A percentile compares a stretch with the other conserved stretches of the same genome.
phyloP scores from a whole-genome alignment of 306 rosid species.

The Acacia melanoxylon region DNA sequence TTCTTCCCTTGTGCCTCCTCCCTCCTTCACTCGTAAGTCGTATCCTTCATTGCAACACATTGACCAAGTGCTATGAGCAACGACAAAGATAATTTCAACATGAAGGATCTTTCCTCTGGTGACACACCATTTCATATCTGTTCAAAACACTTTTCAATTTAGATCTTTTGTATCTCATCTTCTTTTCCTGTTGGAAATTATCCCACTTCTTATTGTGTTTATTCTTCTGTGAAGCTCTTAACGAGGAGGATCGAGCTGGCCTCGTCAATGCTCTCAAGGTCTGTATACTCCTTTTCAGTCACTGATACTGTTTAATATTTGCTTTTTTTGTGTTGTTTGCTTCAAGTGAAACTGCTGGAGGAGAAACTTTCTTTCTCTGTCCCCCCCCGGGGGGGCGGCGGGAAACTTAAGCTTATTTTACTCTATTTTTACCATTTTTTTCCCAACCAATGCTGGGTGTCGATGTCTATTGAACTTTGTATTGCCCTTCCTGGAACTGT shows the following conservation, averaged over 20 bases:
- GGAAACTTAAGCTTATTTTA: neutral
- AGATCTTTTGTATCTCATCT: neutral
- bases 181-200: neutral
- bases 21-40: neutral
- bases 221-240: slow-evolving; percentile 47
- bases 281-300: neutral
- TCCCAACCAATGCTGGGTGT: neutral
- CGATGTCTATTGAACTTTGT: neutral
- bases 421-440: neutral
- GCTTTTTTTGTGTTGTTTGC: neutral
- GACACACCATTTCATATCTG: neutral
- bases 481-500: neutral
- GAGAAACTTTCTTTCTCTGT: no score
- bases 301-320: neutral
- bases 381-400: no score
- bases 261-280: slow-evolving; percentile 92
- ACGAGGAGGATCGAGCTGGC: slow-evolving; percentile 69
- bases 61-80: slow-evolving; percentile 51
- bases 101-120: slow-evolving; percentile 84
- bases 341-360: neutral
- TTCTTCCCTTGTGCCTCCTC: neutral
- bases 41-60: neutral
- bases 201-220: neutral
- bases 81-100: slow-evolving; percentile 65
- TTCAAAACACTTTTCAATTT: neutral